Evolutionary conservation across 331 rosid species (phyloP).

Genomic region (Telfairia occidentalis): DNA sequence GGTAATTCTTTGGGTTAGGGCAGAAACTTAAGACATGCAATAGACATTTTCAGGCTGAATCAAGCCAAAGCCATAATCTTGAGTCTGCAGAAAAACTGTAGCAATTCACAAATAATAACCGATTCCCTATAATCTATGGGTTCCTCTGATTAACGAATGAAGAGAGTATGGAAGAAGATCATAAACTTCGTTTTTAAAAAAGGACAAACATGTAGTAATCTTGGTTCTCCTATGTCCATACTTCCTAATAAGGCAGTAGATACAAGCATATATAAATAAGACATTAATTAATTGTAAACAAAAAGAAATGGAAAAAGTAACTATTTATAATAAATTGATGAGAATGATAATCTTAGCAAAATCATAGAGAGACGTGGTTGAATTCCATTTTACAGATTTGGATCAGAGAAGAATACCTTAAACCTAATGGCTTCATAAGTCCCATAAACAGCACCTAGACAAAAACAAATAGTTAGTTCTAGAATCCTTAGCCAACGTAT

Average conservation of each 20-base stretch:
- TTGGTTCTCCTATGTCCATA: not conserved
- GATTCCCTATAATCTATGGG: not conserved
- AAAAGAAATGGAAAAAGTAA: not conserved
- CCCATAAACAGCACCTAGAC: constrained; percentile 64
- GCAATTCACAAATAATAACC: not conserved
- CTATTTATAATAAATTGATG: not conserved
- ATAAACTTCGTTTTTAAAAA: not conserved
- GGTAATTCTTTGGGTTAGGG: not conserved
- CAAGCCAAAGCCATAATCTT: not conserved
- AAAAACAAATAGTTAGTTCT: constrained; percentile 10
- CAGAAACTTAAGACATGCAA: not conserved
- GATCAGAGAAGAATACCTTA: constrained; percentile 35
- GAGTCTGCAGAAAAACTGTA: not conserved
- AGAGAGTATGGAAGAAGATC: not conserved
- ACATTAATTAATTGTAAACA: not conserved
- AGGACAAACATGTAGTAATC: not conserved
- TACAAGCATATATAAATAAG: not conserved
- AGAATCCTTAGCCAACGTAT: not conserved
- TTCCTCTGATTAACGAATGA: not conserved
- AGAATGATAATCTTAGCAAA: not conserved
- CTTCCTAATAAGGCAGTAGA: not conserved
- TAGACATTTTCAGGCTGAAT: not conserved
- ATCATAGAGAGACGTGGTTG: not conserved
- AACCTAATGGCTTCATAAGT: constrained; percentile 59
- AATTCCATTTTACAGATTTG: not conserved